Percentiles rank a stretch among this genome's conserved stretches.
Conservation (phyloP, 352 stramenopile genomes). For the Achlya hypogyna region DNA sequence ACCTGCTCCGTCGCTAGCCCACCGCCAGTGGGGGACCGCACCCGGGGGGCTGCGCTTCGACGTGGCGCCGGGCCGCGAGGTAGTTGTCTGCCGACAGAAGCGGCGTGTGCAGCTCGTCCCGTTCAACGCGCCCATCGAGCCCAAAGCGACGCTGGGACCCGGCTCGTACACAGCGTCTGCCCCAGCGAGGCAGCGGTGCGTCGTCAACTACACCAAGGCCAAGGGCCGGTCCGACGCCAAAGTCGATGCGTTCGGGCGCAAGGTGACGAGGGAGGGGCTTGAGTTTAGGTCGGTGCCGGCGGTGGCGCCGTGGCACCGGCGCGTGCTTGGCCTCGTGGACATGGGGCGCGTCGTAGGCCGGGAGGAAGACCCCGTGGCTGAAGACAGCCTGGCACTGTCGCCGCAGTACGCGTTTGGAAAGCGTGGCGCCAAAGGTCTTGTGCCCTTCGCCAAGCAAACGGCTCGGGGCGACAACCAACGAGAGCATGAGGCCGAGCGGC, state of each 20-base stretch:
- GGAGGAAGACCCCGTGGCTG: not conserved
- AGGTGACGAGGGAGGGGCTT: not conserved
- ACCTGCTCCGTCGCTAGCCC: not conserved
- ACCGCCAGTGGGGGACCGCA: not conserved
- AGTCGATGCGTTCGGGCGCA: slow-evolving; percentile 9
- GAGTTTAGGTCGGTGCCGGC: not conserved
- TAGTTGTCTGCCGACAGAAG: slow-evolving; percentile 1
- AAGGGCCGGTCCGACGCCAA: not conserved
- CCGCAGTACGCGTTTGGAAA: slow-evolving; percentile 10
- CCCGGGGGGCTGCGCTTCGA: not conserved
- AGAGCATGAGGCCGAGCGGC: not conserved
- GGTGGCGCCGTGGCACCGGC: not conserved
- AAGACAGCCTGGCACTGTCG: not conserved
- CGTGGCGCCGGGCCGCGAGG: not conserved
- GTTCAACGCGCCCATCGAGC: not conserved
- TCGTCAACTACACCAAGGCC: slow-evolving; percentile 6
- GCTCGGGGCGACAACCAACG: not conserved
- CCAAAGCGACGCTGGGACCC: not conserved
- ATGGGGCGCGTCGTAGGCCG: not conserved
- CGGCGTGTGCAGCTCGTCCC: not conserved
- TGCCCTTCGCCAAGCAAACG: not conserved
- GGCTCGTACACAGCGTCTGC: not conserved
- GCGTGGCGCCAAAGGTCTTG: not conserved
- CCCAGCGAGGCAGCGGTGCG: not conserved
- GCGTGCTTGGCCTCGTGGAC: not conserved